A percentile compares a stretch with the other conserved stretches of the same genome.
These are phyloP conservation scores for Exophiala calicioides DNA, from an alignment of 2,329 filamentous ascomycete genomes.

Conservation along the genomic window DNA sequence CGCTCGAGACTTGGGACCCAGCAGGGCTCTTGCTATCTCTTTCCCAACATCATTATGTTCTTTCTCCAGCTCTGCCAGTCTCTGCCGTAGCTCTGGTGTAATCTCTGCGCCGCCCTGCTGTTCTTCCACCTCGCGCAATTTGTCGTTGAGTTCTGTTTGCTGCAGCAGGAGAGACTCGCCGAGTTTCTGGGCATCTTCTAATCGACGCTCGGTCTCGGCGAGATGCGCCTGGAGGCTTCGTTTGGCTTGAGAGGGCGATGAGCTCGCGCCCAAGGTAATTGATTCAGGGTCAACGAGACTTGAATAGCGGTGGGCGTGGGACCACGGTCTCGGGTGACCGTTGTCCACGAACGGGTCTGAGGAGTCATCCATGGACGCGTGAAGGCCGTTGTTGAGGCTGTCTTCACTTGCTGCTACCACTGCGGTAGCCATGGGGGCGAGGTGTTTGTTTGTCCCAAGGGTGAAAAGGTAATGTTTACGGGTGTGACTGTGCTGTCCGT, in stretches of 20 bases:
- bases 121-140: slow-evolving; percentile 80
- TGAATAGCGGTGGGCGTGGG: slow-evolving; percentile 69
- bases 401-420: slow-evolving; percentile 15
- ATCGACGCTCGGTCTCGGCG: slow-evolving; percentile 84
- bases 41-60: slow-evolving; percentile 93
- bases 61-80: slow-evolving; percentile 80
- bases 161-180: slow-evolving; percentile 87
- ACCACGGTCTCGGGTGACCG: slow-evolving; percentile 34
- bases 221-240: slow-evolving; percentile 88
- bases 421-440: slow-evolving; percentile 23
- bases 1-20: slow-evolving; percentile 77
- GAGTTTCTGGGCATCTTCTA: slow-evolving; percentile 87
- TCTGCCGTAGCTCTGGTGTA: slow-evolving; percentile 76
- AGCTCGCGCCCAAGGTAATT: slow-evolving; percentile 72
- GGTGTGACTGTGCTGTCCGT: slow-evolving; percentile 5
- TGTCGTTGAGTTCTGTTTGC: slow-evolving; percentile 77
- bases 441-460: too few species aligned
- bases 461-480: slow-evolving; percentile 8
- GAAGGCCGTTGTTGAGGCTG: slow-evolving; percentile 14
- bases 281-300: slow-evolving; percentile 73
- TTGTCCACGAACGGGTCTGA: slow-evolving; percentile 44
- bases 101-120: slow-evolving; percentile 75
- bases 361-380: slow-evolving; percentile 21
- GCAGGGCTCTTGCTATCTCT: slow-evolving; percentile 83
- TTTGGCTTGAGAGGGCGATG: slow-evolving; percentile 84